phyloP scores from a whole-genome alignment of 1,284 basidiomycete genomes.

The Phellinidium pouzarii region DNA sequence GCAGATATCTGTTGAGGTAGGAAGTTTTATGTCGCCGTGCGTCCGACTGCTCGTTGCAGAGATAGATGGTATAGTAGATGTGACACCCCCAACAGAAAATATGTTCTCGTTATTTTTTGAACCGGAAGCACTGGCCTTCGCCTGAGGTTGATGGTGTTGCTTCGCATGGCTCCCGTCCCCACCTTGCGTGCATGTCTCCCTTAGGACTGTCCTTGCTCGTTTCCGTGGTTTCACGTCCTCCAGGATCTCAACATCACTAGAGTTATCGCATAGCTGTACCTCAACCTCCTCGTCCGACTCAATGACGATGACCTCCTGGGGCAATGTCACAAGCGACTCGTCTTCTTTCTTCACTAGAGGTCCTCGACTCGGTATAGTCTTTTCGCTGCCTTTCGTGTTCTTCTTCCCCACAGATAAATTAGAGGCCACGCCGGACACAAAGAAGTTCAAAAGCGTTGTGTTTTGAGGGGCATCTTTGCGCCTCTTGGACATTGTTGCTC shows the following conservation, averaged over 20 bases:
- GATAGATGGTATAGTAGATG: not conserved
- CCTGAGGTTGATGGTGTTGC: not conserved
- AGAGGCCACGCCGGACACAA: constrained; percentile 26
- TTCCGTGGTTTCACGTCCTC: constrained; percentile 16
- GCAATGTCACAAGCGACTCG: not conserved
- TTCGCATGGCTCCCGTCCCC: not conserved
- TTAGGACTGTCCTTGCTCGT: not conserved
- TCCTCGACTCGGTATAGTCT: constrained; percentile 6
- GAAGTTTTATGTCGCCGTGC: not conserved
- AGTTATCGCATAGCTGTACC: constrained; percentile 1
- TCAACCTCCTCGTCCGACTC: constrained; percentile 46
- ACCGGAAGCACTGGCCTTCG: not conserved
- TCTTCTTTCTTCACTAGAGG: constrained; percentile 13
- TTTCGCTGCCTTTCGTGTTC: constrained; percentile 19
- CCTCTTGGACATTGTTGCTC: constrained; percentile 35
- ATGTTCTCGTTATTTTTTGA: not conserved
- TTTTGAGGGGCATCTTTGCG: constrained; percentile 32
- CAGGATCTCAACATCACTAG: constrained; percentile 29
- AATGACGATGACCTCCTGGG: constrained; percentile 46
- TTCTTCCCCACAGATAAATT: constrained; percentile 17
- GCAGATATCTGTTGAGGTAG: not conserved
- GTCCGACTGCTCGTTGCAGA: too few species aligned
- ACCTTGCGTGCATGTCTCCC: not conserved
- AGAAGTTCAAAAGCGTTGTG: constrained; percentile 47
- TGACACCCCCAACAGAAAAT: not conserved